phyloP scores from a whole-genome alignment of 192 early-diverging fungal genomes.

The Lobosporangium transversale region DNA sequence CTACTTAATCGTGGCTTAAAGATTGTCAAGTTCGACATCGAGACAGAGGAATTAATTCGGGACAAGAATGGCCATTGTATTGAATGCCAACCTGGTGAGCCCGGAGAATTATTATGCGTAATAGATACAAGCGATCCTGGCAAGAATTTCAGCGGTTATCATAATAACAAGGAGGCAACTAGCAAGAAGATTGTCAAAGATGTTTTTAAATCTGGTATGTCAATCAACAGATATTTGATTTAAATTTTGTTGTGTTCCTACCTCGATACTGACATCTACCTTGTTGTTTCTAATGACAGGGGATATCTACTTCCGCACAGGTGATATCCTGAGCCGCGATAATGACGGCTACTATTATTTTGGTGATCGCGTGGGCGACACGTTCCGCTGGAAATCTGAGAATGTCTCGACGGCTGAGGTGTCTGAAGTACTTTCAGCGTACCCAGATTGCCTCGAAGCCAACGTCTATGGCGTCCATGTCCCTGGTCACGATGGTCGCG shows the following conservation, averaged over 20 bases:
- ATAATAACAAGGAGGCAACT: constrained; percentile 58
- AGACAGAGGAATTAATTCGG: constrained; percentile 63
- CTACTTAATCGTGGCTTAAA: constrained; percentile 28
- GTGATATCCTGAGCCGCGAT: constrained; percentile 69
- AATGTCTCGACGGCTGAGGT: constrained; percentile 72
- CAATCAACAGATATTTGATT: too few relatives aligned
- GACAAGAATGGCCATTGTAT: constrained; percentile 63
- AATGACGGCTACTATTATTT: constrained; percentile 68
- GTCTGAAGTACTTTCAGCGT: constrained; percentile 62
- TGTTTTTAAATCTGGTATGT: constrained; percentile 65
- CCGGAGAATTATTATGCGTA: constrained; percentile 62
- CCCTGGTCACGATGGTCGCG: constrained; percentile 69
- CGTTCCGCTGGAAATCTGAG: constrained; percentile 78
- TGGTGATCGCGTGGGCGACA: constrained; percentile 75
- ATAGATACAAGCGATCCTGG: constrained; percentile 19
- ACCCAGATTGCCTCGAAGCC: constrained; percentile 66
- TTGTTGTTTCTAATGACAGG: constrained; percentile 20
- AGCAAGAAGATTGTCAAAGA: constrained; percentile 62
- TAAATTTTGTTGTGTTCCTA: background rate
- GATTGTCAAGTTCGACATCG: constrained; percentile 66
- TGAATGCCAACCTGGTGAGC: constrained; percentile 52
- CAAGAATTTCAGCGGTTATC: constrained; percentile 55
- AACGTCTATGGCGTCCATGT: constrained; percentile 73
- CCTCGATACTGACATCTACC: background rate
- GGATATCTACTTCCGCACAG: constrained; percentile 68